Percentiles rank a stretch among this genome's conserved stretches.
Evolutionary conservation across 495 filamentous ascomycete species (phyloP).

Genomic region (Gamarada debralockiae): DNA sequence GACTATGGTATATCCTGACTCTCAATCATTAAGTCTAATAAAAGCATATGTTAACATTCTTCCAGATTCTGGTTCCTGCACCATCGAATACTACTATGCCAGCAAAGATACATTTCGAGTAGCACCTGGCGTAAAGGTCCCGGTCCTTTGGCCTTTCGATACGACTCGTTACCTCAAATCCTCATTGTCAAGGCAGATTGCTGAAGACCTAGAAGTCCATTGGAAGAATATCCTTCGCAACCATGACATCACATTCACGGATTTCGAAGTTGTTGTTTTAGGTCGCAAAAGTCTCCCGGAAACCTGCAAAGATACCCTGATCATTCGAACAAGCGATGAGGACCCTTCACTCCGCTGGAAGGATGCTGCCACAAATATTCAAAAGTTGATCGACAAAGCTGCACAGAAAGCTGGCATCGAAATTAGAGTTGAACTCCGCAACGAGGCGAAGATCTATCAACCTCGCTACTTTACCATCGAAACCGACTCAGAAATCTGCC

Average conservation of each 20-base stretch:
- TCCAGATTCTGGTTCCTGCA: no score
- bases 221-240: neutral
- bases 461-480: no score
- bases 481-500: no score
- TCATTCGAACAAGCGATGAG: neutral
- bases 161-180: neutral
- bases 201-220: neutral
- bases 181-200: neutral
- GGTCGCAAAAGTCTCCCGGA: neutral
- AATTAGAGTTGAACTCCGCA: no score
- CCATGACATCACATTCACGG: neutral
- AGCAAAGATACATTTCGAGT: neutral
- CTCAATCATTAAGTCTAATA: no score
- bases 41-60: no score
- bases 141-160: neutral
- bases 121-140: neutral
- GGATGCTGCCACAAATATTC: neutral
- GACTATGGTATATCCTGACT: no score
- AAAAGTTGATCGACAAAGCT: no score
- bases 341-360: neutral
- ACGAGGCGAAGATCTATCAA: no score
- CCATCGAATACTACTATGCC: neutral
- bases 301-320: neutral
- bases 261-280: neutral
- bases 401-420: no score